Conservation (phyloP, 306 rosid genomes). For the Begonia peltatifolia region DNA sequence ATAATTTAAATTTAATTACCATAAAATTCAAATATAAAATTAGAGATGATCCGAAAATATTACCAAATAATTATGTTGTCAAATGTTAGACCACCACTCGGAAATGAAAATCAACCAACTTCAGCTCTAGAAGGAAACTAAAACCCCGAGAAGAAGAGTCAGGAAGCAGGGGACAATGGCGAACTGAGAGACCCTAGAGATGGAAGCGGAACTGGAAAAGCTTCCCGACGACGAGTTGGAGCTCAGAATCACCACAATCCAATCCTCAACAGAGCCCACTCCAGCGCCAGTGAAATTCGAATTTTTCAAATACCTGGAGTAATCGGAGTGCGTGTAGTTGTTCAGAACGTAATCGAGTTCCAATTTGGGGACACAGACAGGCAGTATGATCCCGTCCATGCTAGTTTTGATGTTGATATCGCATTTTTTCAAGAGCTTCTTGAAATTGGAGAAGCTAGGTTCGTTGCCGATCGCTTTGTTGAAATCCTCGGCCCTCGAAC, state of each 20-base stretch:
- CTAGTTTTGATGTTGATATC: slow-evolving; percentile 33
- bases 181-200: too few species aligned
- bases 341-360: slow-evolving; percentile 12
- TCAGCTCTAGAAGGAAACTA: too few species aligned
- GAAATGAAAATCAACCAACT: too few species aligned
- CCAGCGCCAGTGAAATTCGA: slow-evolving; percentile 38
- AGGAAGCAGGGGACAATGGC: too few species aligned
- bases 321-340: slow-evolving; percentile 23
- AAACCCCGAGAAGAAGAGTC: too few species aligned
- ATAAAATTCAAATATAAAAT: too few species aligned
- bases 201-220: slow-evolving; percentile 11
- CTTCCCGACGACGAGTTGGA: slow-evolving; percentile 28
- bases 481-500: slow-evolving; percentile 9
- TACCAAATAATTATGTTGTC: too few species aligned
- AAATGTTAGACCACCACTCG: too few species aligned
- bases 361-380: slow-evolving; percentile 31
- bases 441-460: slow-evolving; percentile 18
- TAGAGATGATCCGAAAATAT: too few species aligned
- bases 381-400: slow-evolving; percentile 37
- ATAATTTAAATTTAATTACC: too few species aligned
- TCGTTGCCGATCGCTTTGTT: slow-evolving; percentile 17
- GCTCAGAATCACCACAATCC: slow-evolving; percentile 46
- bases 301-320: slow-evolving; percentile 20
- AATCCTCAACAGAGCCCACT: slow-evolving; percentile 33
- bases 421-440: slow-evolving; percentile 20